Base-by-base conservation (phyloP, 768 basidiomycete genomes). In the Mycena capillaripes region DNA sequence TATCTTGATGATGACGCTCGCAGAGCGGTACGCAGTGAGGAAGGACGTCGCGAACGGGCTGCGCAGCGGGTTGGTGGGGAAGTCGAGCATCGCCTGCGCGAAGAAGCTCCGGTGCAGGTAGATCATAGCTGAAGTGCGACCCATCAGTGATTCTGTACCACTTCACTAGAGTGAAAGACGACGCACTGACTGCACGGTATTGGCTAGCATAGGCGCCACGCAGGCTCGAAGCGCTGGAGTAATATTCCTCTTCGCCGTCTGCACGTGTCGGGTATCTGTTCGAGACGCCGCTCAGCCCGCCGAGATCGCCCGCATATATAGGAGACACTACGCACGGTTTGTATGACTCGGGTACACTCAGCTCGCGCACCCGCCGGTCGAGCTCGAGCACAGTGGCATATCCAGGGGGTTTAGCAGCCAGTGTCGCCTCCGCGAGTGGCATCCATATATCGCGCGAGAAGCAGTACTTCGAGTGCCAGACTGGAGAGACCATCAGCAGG, bases 41-140 rank as follows among this genome's bases (percentile, higher is more conserved):
- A 90, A 89, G 10, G 89, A 89, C 6, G 88, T 87, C 0, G 89
- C 88, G 69, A 88, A 90, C 0, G 88, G 86, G 68, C 88, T 89
- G 12, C 88, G 79, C 30, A 90, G 81, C 2, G 89, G 89, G 74
- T 89, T 89, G 16, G 82, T 77, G 1, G 89, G 88, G 71, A 86
- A 81, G 73, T 89, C 88, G 11, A 89, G 81, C 82, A 90, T 84
- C 7, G 89, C 88, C 74, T 90, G 88, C 4, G 89, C 88, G 63
- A 89, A 90, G 81, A 87, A 90, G 71, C 88, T 88, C 56, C 89
- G 79, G 72, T 90, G 89, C 1, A 90, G 80, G 75, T 89, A 89
- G 14, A 89, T 72, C 87, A 90, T 86, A 5, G 85, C 88, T 87
- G 69, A 42, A 69, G 19, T 10, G 25, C 29, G 11, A n/a, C n/a